Evolutionary conservation across 2,329 filamentous ascomycete genomes (phyloP), one percentile per base, ranked within the genome.

Genomic region (Pseudopithomyces chartarum): DNA sequence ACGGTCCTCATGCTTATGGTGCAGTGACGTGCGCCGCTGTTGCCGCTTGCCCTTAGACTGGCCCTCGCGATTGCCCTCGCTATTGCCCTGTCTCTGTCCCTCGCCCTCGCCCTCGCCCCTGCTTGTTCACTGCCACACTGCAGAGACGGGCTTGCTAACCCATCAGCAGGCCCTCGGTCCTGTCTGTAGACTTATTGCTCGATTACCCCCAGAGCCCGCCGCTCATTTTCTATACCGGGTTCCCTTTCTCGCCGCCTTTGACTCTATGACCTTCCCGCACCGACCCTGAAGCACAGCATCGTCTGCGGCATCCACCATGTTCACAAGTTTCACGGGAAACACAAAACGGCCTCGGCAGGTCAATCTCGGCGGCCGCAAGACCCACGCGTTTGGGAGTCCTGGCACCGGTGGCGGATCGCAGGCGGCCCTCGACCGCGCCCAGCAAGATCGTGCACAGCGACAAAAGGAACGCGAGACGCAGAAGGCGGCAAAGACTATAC

Each of bases 281-380:
- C 26, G 26, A 8, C 19, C 22, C n/a, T 15, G 6, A 10, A n/a
- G 48, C 36, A 42, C 22, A 17, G 23, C 26, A 8, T 5, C 40
- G 19, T 23, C 42, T 40, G 34, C 32, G 32, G 22, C 45, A 47
- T 12, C 52, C 59, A 62, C 63, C 62, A 97, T 97, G 94, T 96
- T 95, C 79, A 88, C 90, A 59, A 92, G 90, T 52, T 99, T 99
- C 79, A 95, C 91, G 22, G 95, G 95, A 66, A 91, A 80, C 77
- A 91, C 92, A 67, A 88, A 91, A 70, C 90, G 91, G 64, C 89
- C 90, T 59, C 89, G 95, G 63, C 93, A 97, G 75, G 92, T 98
- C 73, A 97, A 98, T 78, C 88, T 99, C 59, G 95, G 92, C 64
- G 95, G 92, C 60, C 89, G 93, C 66, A 86, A 86, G 63, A 81